Percentiles rank a stretch among this genome's conserved stretches.
Conservation (phyloP, 1,284 basidiomycete species). For the Phenoliferia sp. region DNA sequence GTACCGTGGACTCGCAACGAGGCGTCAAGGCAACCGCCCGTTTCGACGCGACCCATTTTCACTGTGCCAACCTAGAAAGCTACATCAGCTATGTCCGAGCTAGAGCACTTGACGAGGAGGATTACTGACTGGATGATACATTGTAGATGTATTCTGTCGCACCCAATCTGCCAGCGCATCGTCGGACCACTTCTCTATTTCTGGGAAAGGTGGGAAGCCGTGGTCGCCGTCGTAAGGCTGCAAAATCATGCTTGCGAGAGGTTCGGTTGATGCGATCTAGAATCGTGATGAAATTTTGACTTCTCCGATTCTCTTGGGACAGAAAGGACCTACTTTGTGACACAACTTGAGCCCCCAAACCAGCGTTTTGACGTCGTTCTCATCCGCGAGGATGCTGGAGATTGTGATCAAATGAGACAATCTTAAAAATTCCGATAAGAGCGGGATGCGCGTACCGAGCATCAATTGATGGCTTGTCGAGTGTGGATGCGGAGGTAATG, state of each 20-base stretch:
- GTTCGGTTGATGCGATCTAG: conserved; percentile 35
- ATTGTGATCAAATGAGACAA: not conserved
- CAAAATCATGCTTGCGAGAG: conserved; percentile 38
- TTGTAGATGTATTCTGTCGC: conserved; percentile 41
- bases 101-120: not conserved
- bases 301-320: conserved; percentile 33
- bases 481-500: conserved; percentile 41
- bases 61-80: conserved; percentile 45
- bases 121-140: conserved; percentile 47
- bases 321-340: conserved; percentile 12
- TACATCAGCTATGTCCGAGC: not conserved
- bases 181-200: conserved; percentile 41
- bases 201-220: conserved; percentile 48
- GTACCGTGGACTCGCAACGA: conserved; percentile 50
- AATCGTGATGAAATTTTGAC: conserved; percentile 9
- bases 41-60: conserved; percentile 32
- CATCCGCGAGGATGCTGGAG: conserved; percentile 28
- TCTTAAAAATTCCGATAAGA: not conserved
- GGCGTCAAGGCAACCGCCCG: conserved; percentile 46
- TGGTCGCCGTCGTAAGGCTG: conserved; percentile 38
- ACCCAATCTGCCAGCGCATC: conserved; percentile 45
- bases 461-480: conserved; percentile 46
- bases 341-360: not conserved
- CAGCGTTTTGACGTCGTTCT: conserved; percentile 3
- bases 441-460: not conserved